These are phyloP conservation scores for Neofusicoccum cordaticola DNA, from an alignment of 2,329 filamentous ascomycete genomes.

Conservation along the genomic window DNA sequence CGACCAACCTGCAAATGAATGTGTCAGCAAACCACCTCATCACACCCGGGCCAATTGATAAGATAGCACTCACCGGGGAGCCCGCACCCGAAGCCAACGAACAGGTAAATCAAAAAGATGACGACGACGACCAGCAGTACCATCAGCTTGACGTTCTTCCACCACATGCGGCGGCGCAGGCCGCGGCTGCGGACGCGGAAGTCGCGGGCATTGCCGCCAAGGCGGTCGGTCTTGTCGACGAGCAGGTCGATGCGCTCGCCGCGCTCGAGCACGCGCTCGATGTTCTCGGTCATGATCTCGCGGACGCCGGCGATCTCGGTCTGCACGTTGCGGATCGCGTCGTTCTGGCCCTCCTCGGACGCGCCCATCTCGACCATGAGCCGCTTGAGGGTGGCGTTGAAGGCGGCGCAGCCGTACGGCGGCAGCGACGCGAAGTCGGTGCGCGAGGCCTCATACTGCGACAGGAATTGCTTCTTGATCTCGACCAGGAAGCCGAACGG, in stretches of 20 bases:
- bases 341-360: conserved; percentile 69
- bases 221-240: conserved; percentile 91
- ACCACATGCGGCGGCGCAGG: conserved; percentile 94
- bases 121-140: conserved; percentile 70
- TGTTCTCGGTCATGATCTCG: conserved; percentile 94
- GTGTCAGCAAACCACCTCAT: background rate
- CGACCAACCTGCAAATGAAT: conserved; percentile 32
- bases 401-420: conserved; percentile 84
- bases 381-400: conserved; percentile 74
- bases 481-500: conserved; percentile 91
- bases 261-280: conserved; percentile 82
- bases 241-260: conserved; percentile 88
- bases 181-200: conserved; percentile 85
- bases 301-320: conserved; percentile 88
- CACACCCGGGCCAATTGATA: too few species aligned
- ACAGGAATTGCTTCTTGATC: conserved; percentile 83
- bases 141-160: conserved; percentile 98
- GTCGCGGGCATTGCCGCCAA: conserved; percentile 84
- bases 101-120: conserved; percentile 67
- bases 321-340: conserved; percentile 80
- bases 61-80: conserved; percentile 52
- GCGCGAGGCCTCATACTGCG: conserved; percentile 60
- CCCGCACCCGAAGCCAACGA: conserved; percentile 71
- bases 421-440: conserved; percentile 77
- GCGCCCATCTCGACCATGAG: conserved; percentile 85